Percentiles rank a stretch among this genome's conserved stretches.
These are phyloP conservation scores for Dryas octopetala DNA, from an alignment of 306 rosid species.

Conservation along the genomic window DNA sequence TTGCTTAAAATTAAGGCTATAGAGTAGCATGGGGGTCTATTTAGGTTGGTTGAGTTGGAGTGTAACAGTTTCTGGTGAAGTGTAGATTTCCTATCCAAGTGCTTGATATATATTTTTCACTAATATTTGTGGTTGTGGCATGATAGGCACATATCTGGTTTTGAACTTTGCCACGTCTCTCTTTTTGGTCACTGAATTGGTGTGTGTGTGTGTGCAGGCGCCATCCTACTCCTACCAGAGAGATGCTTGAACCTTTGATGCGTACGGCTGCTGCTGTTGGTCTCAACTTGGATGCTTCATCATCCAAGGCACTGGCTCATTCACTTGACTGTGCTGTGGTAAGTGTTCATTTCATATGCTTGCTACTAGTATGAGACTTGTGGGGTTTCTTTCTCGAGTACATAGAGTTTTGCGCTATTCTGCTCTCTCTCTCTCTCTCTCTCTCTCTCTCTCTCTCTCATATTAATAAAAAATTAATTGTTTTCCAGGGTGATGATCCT, in stretches of 20 bases:
- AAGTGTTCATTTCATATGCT: slow-evolving; percentile 17
- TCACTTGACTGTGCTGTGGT: slow-evolving; percentile 97
- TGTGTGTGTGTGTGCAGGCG: slow-evolving; percentile 56
- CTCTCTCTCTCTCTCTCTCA: too few species aligned
- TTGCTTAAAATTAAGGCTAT: background rate
- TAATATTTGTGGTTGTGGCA: background rate
- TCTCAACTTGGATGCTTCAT: slow-evolving; percentile 78
- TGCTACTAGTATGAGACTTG: background rate
- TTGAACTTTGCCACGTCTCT: background rate
- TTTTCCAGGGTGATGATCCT: slow-evolving; percentile 85
- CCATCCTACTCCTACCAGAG: slow-evolving; percentile 86
- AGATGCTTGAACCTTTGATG: slow-evolving; percentile 94
- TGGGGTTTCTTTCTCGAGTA: background rate
- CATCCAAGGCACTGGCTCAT: slow-evolving; percentile 94
- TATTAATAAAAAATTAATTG: background rate
- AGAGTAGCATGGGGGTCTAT: background rate
- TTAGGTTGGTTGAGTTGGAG: background rate
- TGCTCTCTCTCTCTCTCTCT: background rate
- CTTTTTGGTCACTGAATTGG: background rate
- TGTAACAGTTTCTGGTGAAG: background rate
- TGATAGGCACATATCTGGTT: slow-evolving; percentile 1
- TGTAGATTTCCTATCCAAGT: background rate
- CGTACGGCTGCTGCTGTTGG: slow-evolving; percentile 89
- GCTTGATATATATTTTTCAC: background rate
- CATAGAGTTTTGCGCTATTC: background rate